Base-by-base conservation (phyloP, 1,139 yeast genomes). In the Meyerozyma smithsonii region DNA sequence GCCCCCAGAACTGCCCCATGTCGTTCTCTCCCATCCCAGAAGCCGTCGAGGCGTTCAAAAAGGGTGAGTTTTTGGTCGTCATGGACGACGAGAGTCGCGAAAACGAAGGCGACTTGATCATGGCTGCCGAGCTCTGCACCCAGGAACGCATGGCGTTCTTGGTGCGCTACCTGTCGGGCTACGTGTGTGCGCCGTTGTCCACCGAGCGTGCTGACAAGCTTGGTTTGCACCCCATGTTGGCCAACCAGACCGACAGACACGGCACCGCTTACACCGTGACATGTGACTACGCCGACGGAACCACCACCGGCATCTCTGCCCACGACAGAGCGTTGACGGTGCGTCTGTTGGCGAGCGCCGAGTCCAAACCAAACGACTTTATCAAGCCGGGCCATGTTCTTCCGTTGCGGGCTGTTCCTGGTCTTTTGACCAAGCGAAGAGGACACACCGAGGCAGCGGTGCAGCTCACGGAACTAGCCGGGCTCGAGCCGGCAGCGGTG, bases 361-460 rank as follows among this genome's bases (percentile, higher is more conserved):
- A 53, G 6, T 60, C 81, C 11, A 69, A 67, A 40, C 72, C 95
- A 0, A 66, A 54, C 0, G 88, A 86, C 47, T 87, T 92, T 56
- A 69, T 87, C 55, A 80, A 84, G 55, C 99, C 99, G 0, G 99
- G 98, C 20, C 98, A 94, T 56, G 66, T 92, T 30, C 78, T 92
- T 48, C 99, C 99, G 3, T 72, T 94, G 55, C 75, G 97, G 52
- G 97, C 97, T 3, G 86, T 76, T 16, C 86, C 86, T 19, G 96
- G 96, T 1, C 83, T 95, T 37, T 80, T 92, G 43, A 70, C 79
- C 42, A 68, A 70, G 39, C 84, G 99, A 69, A 72, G 87, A 47
- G 98, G 99, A n/a, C 99, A 94, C 59, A 94, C 99, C 6, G 99
- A 94, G 64, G 97, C 98, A 8, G 90, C 90, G 24, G 95, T 92